A percentile compares a stretch with the other conserved stretches of the same genome.
These are phyloP conservation scores for Fusarium siculi DNA, from an alignment of 2,329 filamentous ascomycete genomes.

Conservation along the genomic window DNA sequence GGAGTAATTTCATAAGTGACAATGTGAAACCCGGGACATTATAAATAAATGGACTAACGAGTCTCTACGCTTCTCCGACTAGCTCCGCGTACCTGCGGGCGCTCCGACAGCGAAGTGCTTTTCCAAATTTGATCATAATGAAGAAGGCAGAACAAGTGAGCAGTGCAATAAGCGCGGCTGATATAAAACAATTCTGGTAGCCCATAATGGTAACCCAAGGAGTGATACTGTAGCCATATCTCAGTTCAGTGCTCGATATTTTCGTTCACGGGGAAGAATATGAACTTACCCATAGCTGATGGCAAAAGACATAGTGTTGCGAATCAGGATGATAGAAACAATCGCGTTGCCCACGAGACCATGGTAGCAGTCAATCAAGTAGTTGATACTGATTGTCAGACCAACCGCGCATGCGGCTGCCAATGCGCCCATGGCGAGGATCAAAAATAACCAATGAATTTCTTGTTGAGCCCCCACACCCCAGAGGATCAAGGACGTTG, in stretches of 20 bases:
- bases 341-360: conserved; percentile 54
- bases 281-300: conserved; percentile 45
- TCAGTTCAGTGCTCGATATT: too few species aligned
- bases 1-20: too few species aligned
- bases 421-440: conserved; percentile 53
- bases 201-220: conserved; percentile 56
- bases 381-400: conserved; percentile 51
- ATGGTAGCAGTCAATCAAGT: conserved; percentile 55
- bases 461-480: conserved; percentile 50
- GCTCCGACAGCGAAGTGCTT: conserved; percentile 37
- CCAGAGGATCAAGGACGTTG: conserved; percentile 46
- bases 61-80: too few species aligned
- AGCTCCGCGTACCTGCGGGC: background rate
- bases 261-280: too few species aligned
- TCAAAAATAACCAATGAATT: conserved; percentile 55
- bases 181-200: conserved; percentile 56
- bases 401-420: conserved; percentile 50
- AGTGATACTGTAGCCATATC: conserved; percentile 51
- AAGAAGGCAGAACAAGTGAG: conserved; percentile 54
- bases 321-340: conserved; percentile 53
- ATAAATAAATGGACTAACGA: too few species aligned
- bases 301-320: conserved; percentile 52
- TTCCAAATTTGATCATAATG: conserved; percentile 60
- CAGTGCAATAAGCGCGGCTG: conserved; percentile 53
- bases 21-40: too few species aligned